Evolutionary conservation across 106 monocot genomes (phyloP), one percentile per base, ranked within the genome.

Genomic region (Dendrobium nobile): DNA sequence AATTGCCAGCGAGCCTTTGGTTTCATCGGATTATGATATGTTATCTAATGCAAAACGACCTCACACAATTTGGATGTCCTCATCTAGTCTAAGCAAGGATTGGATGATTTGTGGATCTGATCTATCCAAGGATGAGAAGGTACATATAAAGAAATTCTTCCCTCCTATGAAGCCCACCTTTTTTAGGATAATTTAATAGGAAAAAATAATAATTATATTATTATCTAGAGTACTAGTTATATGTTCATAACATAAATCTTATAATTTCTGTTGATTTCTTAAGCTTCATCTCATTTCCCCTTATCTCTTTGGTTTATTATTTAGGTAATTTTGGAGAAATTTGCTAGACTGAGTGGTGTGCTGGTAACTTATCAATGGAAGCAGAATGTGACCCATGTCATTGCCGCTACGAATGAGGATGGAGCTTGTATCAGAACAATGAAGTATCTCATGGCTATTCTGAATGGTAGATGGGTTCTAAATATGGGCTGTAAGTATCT

Each of bases 381-480:
- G n/a, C 70, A 81, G 8, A 87, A 86, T 76, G 88, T 92, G n/a
- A 98, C 94, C 3, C 97, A 98, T 85, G 82, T 98, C n/a, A 89
- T 98, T 84, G 94, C 97, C 65, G 87, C 92, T 61, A 92, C 94
- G 17, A 84, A 98, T 80, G 86, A 85, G 42, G 81, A 45, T 85
- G 97, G 97, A 72, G 97, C 90, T 10, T 98, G 90, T 73, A 84
- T 61, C 37, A 94, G 97, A 88, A 94, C 97, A 67, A 80, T 95
- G 22, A 98, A 98, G 79, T 80, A 87, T 68, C 91, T 98, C 41
- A 88, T 94, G 91, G 92, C 89, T 72, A 95, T 95, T 79, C 85
- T 98, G 82, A 83, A 74, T 42, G 97, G 97, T 2, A 98, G 89
- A 84, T 98, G 97, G 97, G 79, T 98, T 81, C 41, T 98, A n/a